A percentile compares a stretch with the other conserved stretches of the same genome.
Conservation (phyloP, 345 rosid genomes). For the Ailanthus altissimus region DNA sequence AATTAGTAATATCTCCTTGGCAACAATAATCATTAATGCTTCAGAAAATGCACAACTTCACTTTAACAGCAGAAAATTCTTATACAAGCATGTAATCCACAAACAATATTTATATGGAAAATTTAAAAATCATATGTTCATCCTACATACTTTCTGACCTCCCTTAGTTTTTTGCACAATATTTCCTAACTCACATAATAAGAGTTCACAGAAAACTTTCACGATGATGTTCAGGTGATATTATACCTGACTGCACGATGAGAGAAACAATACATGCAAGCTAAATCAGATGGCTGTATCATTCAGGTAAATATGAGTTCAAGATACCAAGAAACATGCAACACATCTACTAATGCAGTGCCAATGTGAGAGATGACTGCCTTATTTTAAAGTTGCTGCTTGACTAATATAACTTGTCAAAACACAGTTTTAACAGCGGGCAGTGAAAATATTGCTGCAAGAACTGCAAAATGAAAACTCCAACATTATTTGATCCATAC, state of each 20-base stretch:
- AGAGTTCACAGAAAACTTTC: neutral
- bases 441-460: slow-evolving; percentile 9
- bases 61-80: neutral
- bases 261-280: neutral
- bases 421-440: neutral
- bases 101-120: neutral
- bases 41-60: neutral
- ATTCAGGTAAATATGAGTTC: neutral
- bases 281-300: neutral
- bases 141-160: neutral
- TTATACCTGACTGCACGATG: neutral
- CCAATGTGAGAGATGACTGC: slow-evolving; percentile 7
- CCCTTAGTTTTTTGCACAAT: neutral
- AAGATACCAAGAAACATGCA: neutral
- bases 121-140: neutral
- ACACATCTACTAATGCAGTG: neutral
- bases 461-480: slow-evolving; percentile 15
- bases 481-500: slow-evolving; percentile 39
- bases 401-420: neutral
- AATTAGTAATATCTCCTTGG: neutral
- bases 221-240: neutral
- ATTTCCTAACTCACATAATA: neutral
- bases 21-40: neutral
- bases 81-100: neutral
- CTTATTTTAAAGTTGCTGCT: neutral